Percentiles rank a stretch among this genome's conserved stretches.
Conservation (phyloP, 805 yeast species). For the Metschnikowia amazonensis region DNA sequence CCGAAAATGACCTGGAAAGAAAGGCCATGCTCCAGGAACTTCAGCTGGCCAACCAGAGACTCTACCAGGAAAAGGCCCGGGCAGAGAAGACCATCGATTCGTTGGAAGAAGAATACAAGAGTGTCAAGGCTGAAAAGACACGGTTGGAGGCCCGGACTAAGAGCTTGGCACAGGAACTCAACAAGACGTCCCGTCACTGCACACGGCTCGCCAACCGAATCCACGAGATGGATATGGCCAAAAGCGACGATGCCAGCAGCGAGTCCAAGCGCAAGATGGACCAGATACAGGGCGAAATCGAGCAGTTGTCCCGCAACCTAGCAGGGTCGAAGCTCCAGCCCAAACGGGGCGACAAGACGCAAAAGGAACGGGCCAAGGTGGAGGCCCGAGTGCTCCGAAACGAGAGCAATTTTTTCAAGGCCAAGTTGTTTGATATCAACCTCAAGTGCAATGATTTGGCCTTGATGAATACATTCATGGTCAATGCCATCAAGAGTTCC, state of each 20-base stretch:
- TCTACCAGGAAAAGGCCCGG: slow-evolving; percentile 14
- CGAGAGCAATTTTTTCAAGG: slow-evolving; percentile 44
- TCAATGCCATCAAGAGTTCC: slow-evolving; percentile 28
- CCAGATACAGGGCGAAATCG: slow-evolving; percentile 27
- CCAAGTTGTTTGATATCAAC: slow-evolving; percentile 45
- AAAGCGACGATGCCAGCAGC: slow-evolving; percentile 6
- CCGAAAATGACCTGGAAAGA: slow-evolving; percentile 4
- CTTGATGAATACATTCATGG: slow-evolving; percentile 31
- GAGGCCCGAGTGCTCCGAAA: slow-evolving; percentile 26
- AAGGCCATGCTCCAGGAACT: slow-evolving; percentile 11
- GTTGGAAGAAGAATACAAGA: slow-evolving; percentile 29
- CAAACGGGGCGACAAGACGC: background rate
- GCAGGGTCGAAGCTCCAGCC: slow-evolving; percentile 23
- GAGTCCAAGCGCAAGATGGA: slow-evolving; percentile 16
- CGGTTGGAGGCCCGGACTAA: slow-evolving; percentile 27
- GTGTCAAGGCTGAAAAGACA: slow-evolving; percentile 27
- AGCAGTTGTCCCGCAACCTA: slow-evolving; percentile 23
- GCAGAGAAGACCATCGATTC: slow-evolving; percentile 24
- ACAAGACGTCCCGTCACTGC: slow-evolving; percentile 27
- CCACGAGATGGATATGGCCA: slow-evolving; percentile 16
- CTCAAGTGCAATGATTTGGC: slow-evolving; percentile 32
- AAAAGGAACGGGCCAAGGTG: background rate
- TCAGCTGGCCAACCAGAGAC: slow-evolving; percentile 8
- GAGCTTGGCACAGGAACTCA: slow-evolving; percentile 29
- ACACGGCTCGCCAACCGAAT: slow-evolving; percentile 29